Base-by-base conservation (phyloP, 2,329 filamentous ascomycete species). In the Neofusicoccum sp. region DNA sequence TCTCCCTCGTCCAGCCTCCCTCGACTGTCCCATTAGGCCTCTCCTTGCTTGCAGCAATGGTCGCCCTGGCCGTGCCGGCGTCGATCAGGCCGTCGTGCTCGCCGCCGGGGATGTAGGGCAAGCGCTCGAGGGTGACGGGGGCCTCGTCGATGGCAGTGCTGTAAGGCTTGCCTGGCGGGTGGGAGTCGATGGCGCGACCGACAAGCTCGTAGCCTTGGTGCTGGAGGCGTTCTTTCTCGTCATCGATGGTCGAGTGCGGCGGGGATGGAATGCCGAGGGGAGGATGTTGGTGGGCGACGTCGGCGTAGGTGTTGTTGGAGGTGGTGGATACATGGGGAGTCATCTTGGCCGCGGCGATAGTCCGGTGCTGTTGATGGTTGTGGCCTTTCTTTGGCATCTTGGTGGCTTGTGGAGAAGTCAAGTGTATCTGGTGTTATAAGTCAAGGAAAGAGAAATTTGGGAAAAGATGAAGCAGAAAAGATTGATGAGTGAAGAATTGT, bases 1-100 rank as follows among this genome's bases (percentile, higher is more conserved):
- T 76, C 0, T 72, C 67, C 28, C 67, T 64, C 2, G 76, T 71
- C 72, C 77, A 81, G 60, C 73, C 68, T 45, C 71, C 69, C n/a
- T 76, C 66, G 0, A 71, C 72, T 0, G 79, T 82, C 39, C 80
- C 80, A 62, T 80, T 64, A 2, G 80, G 80, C 9, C 67, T 64
- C 60, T 79, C 73, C 6, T 69, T 64, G 7, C 77, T 76, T 2
- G 78, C 72, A 0, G 61, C 61, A 3, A 41, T 41, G n/a, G 61
- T 62, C 3, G 61, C 61, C 11, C 61, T 49, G 6, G 61, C 61
- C 4, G 61, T 62, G 61, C 61, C 61, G 4, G 61, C 22, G 31
- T 62, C 61, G 6, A 62, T 16, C 12, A 62, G 41, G 22, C 49
- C 31, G 47, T 61, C 59, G 16, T 16, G 9, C 11, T 52, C 12